Conservation (phyloP, 805 yeast species). For the Suhomyces tanzawaensis region DNA sequence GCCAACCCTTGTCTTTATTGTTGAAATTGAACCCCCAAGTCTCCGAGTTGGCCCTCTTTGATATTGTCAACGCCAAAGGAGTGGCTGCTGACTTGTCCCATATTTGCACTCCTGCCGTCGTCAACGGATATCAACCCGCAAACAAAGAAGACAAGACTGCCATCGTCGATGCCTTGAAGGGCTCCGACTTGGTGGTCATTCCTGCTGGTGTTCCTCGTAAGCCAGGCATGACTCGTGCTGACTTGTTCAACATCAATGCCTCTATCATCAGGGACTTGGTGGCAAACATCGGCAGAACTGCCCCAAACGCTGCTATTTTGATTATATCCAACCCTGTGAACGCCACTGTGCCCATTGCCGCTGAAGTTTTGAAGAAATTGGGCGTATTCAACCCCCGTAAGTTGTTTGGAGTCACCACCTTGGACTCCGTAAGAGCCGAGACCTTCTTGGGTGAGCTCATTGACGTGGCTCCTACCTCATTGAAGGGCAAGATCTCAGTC, state of each 20-base stretch:
- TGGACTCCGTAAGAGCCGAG: conserved; percentile 46
- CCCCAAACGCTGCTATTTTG: conserved; percentile 44
- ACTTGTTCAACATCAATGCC: conserved; percentile 46
- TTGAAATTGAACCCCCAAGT: conserved; percentile 40
- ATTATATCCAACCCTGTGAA: conserved; percentile 48
- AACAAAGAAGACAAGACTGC: conserved; percentile 38
- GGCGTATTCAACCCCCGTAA: conserved; percentile 46
- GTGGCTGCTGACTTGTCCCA: conserved; percentile 48
- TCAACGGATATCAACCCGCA: conserved; percentile 41
- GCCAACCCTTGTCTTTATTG: conserved; percentile 45
- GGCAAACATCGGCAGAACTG: conserved; percentile 36
- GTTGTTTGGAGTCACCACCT: conserved; percentile 47
- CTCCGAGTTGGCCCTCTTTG: conserved; percentile 39
- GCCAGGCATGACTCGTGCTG: conserved; percentile 50
- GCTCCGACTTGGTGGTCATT: conserved; percentile 40
- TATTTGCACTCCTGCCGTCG: conserved; percentile 39
- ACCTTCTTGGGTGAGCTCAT: conserved; percentile 42
- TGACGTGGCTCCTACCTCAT: conserved; percentile 25
- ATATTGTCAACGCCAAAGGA: conserved; percentile 45
- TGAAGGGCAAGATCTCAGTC: conserved; percentile 42
- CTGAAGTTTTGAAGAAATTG: conserved; percentile 44
- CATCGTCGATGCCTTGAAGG: conserved; percentile 35
- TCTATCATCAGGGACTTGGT: conserved; percentile 43
- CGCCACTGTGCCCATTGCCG: conserved; percentile 49
- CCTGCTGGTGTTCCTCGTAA: conserved; percentile 50